Conservation (phyloP, 1,284 basidiomycete species). For the Cryptococcus wingfieldii region DNA sequence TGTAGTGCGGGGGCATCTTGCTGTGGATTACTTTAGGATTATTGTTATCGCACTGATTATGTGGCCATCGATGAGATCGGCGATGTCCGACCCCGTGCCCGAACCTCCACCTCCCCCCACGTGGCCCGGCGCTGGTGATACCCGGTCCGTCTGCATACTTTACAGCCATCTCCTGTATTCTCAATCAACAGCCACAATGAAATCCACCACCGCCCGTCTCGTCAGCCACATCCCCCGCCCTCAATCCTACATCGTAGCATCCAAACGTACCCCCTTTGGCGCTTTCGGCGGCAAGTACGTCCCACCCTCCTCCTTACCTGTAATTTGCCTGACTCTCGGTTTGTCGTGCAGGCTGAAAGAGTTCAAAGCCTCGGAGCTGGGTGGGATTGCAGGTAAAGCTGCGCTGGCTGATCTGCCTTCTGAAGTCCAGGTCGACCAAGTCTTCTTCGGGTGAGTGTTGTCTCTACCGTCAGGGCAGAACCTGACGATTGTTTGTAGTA, state of each 20-base stretch:
- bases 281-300: conserved; percentile 54
- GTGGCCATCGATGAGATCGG: too few relatives aligned
- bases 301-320: not conserved
- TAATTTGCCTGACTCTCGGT: not conserved
- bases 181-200: conserved; percentile 10
- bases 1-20: not conserved
- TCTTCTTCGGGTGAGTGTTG: conserved; percentile 51
- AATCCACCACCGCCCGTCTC: conserved; percentile 11
- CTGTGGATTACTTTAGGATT: too few relatives aligned
- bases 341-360: conserved; percentile 38
- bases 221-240: conserved; percentile 26
- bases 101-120: too few relatives aligned
- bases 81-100: too few relatives aligned
- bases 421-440: conserved; percentile 51
- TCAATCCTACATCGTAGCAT: conserved; percentile 42
- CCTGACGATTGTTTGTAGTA: conserved; percentile 22
- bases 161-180: too few relatives aligned
- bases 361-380: conserved; percentile 51
- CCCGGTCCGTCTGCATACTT: too few relatives aligned
- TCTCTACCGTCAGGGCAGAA: not conserved
- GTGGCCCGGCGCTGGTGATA: too few relatives aligned
- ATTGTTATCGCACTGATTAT: not conserved
- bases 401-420: conserved; percentile 53
- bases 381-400: conserved; percentile 53
- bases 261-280: conserved; percentile 55